Percentiles rank a stretch among this genome's conserved stretches.
Conservation (phyloP, 208 protist genomes). For the Kentomonas sorsogonicus region DNA sequence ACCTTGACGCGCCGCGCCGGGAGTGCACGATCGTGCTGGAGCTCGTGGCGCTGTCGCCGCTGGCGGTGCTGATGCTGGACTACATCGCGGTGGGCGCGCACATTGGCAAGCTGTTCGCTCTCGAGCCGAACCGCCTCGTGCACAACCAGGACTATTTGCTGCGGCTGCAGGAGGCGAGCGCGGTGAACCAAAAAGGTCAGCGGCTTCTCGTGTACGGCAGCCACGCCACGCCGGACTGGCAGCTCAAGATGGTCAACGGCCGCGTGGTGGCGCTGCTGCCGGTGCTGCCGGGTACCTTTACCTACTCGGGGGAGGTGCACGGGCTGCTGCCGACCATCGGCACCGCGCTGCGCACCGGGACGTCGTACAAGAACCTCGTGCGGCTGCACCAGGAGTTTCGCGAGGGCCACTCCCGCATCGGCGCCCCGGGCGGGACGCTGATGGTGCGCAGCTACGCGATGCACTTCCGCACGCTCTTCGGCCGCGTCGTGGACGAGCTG, state of each 20-base stretch:
- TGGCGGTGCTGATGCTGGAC: constrained; percentile 85
- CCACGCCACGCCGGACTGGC: constrained; percentile 51
- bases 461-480: constrained; percentile 87
- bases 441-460: constrained; percentile 85
- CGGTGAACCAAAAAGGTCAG: constrained; percentile 69
- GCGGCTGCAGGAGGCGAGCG: constrained; percentile 56
- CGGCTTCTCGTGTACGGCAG: constrained; percentile 71
- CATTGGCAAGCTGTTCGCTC: constrained; percentile 89
- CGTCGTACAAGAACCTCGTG: constrained; percentile 80
- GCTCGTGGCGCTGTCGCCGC: constrained; percentile 65
- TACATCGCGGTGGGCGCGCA: constrained; percentile 62
- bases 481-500: constrained; percentile 82
- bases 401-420: constrained; percentile 59
- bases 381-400: constrained; percentile 83
- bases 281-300: constrained; percentile 70
- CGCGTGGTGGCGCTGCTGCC: constrained; percentile 84
- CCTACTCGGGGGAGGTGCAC: constrained; percentile 78
- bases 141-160: constrained; percentile 67
- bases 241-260: constrained; percentile 70
- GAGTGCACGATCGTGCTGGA: constrained; percentile 45
- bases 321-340: constrained; percentile 86
- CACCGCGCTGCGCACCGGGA: constrained; percentile 52
- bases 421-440: constrained; percentile 37
- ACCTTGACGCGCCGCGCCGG: constrained; percentile 31
- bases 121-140: constrained; percentile 65